These are phyloP conservation scores for Trichoderma sp. DNA, from an alignment of 2,329 filamentous ascomycete species.

Conservation along the genomic window DNA sequence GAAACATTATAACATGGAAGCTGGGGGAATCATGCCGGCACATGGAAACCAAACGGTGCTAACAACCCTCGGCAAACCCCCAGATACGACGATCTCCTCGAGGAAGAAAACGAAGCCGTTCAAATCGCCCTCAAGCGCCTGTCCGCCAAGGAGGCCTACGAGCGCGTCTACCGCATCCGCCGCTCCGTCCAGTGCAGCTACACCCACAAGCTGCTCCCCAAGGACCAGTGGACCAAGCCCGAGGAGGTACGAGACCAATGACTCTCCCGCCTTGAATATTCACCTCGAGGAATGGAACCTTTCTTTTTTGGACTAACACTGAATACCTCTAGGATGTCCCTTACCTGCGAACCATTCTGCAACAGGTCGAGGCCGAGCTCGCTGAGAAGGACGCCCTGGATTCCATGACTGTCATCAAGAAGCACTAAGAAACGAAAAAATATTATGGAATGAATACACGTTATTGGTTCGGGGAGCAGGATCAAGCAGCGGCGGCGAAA, in stretches of 20 bases:
- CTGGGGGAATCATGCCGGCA: background rate
- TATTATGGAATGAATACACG: conserved; percentile 3
- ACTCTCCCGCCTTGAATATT: background rate
- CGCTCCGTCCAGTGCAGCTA: conserved; percentile 79
- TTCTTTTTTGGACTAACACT: background rate
- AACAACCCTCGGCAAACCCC: conserved; percentile 19
- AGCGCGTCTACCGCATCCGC: conserved; percentile 95
- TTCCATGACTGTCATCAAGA: conserved; percentile 49
- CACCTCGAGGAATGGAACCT: too few species aligned
- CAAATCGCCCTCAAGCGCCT: conserved; percentile 89
- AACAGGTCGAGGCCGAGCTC: conserved; percentile 47
- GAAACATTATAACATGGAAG: background rate
- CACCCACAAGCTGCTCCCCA: conserved; percentile 62
- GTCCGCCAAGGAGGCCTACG: conserved; percentile 84
- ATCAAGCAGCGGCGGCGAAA: conserved; percentile 3
- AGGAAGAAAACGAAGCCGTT: conserved; percentile 85
- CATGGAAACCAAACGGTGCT: background rate
- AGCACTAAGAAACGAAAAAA: conserved; percentile 36
- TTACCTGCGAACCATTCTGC: conserved; percentile 53
- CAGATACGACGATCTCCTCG: conserved; percentile 91
- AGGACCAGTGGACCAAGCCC: conserved; percentile 58
- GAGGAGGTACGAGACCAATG: conserved; percentile 49
- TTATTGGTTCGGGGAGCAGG: conserved; percentile 8
- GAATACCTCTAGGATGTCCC: conserved; percentile 43
- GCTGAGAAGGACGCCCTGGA: conserved; percentile 53